Evolutionary conservation across 208 protist species (phyloP), one percentile per base, ranked within the genome.

Genomic region (Leishmania arabica): DNA sequence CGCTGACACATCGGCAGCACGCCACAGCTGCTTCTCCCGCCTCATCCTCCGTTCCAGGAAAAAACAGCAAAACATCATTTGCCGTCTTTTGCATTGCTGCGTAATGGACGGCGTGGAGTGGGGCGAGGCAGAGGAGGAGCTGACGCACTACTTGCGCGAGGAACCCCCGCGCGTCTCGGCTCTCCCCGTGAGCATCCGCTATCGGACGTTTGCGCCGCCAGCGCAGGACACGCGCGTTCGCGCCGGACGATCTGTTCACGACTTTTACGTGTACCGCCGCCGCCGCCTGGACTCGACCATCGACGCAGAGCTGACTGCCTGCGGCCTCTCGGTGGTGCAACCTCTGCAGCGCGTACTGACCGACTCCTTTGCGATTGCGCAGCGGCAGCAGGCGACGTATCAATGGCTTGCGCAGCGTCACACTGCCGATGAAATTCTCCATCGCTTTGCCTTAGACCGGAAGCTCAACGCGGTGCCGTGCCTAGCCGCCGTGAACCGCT

Each of bases 391-490:
- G 54, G 86, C 89, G 5, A 95, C 91, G 2, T 90, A 93, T 47
- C 86, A 86, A 40, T 97, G 91, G 91, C 86, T 95, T 1, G 79
- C 84, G 58, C 85, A 92, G 68, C 81, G 82, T 1, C 84, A 85
- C 34, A 62, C 73, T 1, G 86, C 87, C 17, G 88, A 88, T 24
- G 91, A 95, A 27, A 92, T 97, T 70, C 31, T 84, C 3, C 80
- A 87, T 19, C 87, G 91, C 40, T 93, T 97, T 86, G 85, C 84
- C 9, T 75, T 95, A 34, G 93, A 97, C 60, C 84, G 91, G 34
- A 84, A 84, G 56, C 83, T 93, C 9, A 91, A 92, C 7, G 90
- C 89, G 3, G 47, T 75, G 42, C 93, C 89, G 7, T 91, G 86
- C 69, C 80, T 93, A 21, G 89, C 91, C 34, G 80, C 88, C 17